These are phyloP conservation scores for Ogataea degrootiae DNA, from an alignment of 805 yeast species.

Conservation along the genomic window DNA sequence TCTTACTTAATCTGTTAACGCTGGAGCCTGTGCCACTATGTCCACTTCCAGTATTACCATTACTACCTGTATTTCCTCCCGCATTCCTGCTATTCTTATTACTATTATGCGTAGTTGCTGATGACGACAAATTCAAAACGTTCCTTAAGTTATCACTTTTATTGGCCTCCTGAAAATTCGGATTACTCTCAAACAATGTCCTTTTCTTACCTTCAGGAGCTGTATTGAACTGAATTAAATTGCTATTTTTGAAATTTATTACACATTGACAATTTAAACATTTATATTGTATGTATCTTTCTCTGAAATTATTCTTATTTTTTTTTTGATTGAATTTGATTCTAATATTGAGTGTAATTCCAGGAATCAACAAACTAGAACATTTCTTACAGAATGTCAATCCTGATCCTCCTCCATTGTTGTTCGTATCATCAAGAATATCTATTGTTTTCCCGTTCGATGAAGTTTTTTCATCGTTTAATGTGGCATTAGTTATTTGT, in stretches of 20 bases:
- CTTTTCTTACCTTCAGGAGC: background rate
- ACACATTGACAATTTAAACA: conserved; percentile 18
- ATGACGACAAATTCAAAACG: too few species aligned
- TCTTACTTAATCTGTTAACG: conserved; percentile 10
- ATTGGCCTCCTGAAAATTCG: conserved; percentile 1
- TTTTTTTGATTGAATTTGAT: conserved; percentile 5
- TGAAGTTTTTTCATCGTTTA: background rate
- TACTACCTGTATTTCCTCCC: too few species aligned
- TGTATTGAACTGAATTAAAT: background rate
- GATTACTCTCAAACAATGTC: conserved; percentile 7
- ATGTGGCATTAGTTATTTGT: conserved; percentile 1
- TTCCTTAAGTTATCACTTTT: background rate
- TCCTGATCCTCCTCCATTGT: conserved; percentile 6
- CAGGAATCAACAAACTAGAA: conserved; percentile 16
- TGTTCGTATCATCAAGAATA: background rate
- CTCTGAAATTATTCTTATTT: background rate
- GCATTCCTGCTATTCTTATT: background rate
- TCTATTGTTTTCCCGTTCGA: background rate
- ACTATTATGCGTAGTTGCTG: background rate
- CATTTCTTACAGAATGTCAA: conserved; percentile 15
- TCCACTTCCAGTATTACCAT: background rate
- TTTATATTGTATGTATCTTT: conserved; percentile 12
- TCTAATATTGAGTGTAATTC: conserved; percentile 14
- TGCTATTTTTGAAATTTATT: conserved; percentile 6
- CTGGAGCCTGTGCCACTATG: background rate